Conservation (phyloP, 2,329 filamentous ascomycete genomes). For the Cylindrodendrum hubeiense region DNA sequence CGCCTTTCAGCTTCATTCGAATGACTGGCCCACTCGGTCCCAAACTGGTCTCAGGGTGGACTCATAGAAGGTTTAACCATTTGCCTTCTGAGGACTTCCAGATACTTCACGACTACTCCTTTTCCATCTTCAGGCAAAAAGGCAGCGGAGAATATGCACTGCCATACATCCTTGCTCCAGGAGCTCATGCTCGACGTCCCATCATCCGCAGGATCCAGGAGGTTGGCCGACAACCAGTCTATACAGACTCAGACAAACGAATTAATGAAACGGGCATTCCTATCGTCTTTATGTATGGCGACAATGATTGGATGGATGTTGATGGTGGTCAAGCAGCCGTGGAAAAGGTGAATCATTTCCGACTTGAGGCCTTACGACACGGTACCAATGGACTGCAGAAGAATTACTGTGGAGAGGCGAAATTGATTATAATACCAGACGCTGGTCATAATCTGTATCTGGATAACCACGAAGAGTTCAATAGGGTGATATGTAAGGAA, state of each 20-base stretch:
- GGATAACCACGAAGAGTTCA: constrained; percentile 70
- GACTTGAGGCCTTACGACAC: constrained; percentile 73
- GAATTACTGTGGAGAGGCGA: constrained; percentile 86
- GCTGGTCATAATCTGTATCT: constrained; percentile 71
- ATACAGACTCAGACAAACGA: constrained; percentile 38
- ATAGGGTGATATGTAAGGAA: constrained; percentile 38
- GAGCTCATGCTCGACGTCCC: constrained; percentile 89
- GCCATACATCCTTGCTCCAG: constrained; percentile 91
- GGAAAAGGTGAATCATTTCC: constrained; percentile 73
- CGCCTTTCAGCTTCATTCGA: constrained; percentile 91
- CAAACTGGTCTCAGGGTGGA: constrained; percentile 94
- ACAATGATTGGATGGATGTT: constrained; percentile 99
- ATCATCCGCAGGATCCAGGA: constrained; percentile 87
- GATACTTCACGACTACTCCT: constrained; percentile 91
- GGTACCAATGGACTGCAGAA: constrained; percentile 65
- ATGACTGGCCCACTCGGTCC: constrained; percentile 91
- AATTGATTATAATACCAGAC: constrained; percentile 80
- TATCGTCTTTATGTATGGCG: constrained; percentile 94
- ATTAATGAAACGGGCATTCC: constrained; percentile 76
- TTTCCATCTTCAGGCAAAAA: constrained; percentile 91
- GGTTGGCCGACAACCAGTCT: constrained; percentile 78
- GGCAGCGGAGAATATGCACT: constrained; percentile 96
- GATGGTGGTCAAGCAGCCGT: constrained; percentile 84
- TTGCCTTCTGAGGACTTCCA: constrained; percentile 83
- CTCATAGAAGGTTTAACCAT: constrained; percentile 91